These are phyloP conservation scores for Microthlaspi erraticum DNA, from an alignment of 345 rosid species.

Conservation along the genomic window DNA sequence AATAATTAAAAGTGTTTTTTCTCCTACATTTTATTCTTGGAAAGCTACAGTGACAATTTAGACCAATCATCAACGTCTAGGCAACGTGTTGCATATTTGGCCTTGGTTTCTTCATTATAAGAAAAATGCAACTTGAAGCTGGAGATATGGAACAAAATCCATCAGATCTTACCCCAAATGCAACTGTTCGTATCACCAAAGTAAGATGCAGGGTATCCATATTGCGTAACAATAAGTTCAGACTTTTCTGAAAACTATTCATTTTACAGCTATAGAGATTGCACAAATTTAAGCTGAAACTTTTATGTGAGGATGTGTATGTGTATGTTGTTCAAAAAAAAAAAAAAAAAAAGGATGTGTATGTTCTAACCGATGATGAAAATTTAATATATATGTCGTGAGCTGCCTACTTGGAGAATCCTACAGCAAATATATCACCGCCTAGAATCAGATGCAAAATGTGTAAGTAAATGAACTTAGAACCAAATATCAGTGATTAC, in stretches of 20 bases:
- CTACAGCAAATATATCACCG: conserved; percentile 32
- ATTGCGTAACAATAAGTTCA: not conserved
- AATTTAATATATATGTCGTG: conserved; percentile 41
- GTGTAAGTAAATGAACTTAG: not conserved
- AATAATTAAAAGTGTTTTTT: conserved; percentile 24
- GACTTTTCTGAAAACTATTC: not conserved
- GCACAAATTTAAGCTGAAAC: not conserved
- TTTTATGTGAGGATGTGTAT: not conserved
- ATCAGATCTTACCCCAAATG: conserved; percentile 19
- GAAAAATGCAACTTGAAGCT: conserved; percentile 54
- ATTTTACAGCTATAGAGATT: conserved; percentile 16
- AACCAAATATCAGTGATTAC: conserved; percentile 9
- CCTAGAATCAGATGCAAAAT: conserved; percentile 13
- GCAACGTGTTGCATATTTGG: conserved; percentile 43
- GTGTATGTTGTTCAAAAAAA: too few relatives aligned
- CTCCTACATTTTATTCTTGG: conserved; percentile 25
- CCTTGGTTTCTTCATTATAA: conserved; percentile 42
- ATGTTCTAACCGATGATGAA: conserved; percentile 3
- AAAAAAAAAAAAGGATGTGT: too few relatives aligned
- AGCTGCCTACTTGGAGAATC: conserved; percentile 44
- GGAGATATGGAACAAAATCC: conserved; percentile 28
- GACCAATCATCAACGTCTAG: conserved; percentile 56
- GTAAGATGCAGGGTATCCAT: conserved; percentile 22
- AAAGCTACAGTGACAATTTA: conserved; percentile 51
- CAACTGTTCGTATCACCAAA: conserved; percentile 5